phyloP scores from a whole-genome alignment of 2,329 filamentous ascomycete species.

The Exophiala sp. region DNA sequence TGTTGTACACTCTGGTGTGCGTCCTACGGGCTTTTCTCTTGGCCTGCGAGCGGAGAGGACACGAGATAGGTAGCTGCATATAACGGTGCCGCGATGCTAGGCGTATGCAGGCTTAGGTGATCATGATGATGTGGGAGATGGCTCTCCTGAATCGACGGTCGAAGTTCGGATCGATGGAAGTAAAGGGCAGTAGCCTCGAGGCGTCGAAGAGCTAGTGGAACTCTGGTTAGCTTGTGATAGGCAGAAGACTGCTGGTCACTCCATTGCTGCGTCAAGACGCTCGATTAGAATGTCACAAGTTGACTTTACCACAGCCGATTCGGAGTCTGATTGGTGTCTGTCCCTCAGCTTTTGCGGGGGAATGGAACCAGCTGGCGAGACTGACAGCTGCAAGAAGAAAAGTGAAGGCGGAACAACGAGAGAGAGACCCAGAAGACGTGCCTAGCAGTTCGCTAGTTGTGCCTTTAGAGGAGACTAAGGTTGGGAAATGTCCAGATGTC shows the following conservation, averaged over 20 bases:
- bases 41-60: not conserved
- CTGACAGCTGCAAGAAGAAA: constrained; percentile 5
- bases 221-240: not conserved
- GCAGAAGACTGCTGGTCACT: not conserved
- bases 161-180: constrained; percentile 17
- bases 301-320: constrained; percentile 3
- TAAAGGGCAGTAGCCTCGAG: constrained; percentile 1
- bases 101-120: too few relatives aligned
- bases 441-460: not conserved
- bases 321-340: not conserved
- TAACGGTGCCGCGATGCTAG: not conserved
- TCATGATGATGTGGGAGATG: not conserved
- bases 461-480: not conserved
- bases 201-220: not conserved
- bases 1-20: not conserved
- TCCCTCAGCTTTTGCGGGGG: constrained; percentile 12
- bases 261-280: constrained; percentile 6
- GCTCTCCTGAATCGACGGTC: constrained; percentile 7
- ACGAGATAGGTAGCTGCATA: not conserved
- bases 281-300: constrained; percentile 10
- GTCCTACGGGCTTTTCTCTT: not conserved
- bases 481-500: not conserved
- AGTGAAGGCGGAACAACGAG: not conserved
- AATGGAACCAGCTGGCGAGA: constrained; percentile 9
- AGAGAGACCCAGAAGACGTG: not conserved